Evolutionary conservation across 495 filamentous ascomycete species (phyloP).

Genomic region (Penicillium subrubescens): DNA sequence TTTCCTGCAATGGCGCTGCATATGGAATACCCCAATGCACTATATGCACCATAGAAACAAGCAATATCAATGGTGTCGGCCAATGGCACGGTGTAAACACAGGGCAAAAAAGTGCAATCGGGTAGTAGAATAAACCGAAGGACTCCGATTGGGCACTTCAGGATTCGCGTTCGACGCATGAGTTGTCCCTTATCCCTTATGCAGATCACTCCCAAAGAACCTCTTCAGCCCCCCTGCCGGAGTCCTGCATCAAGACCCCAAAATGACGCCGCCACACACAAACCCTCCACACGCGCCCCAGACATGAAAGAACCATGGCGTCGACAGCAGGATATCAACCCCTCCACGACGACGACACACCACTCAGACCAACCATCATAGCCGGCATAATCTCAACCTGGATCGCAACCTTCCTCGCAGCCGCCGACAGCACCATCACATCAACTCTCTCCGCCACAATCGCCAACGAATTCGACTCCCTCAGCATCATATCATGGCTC

Average conservation of each 20-base stretch:
- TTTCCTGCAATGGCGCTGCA: background rate
- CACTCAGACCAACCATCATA: slow-evolving; percentile 3
- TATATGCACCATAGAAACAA: background rate
- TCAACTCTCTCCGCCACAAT: slow-evolving; percentile 23
- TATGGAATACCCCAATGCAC: background rate
- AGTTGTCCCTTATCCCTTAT: slow-evolving; percentile 1
- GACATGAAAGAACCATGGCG: background rate
- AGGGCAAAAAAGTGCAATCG: background rate
- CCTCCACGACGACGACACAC: background rate
- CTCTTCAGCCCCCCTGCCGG: background rate
- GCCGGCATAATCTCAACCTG: slow-evolving; percentile 20
- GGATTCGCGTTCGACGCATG: background rate
- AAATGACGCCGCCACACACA: background rate
- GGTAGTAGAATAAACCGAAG: background rate
- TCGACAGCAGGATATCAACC: background rate
- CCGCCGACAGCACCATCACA: slow-evolving; percentile 22
- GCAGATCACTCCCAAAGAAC: background rate
- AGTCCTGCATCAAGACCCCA: too few relatives aligned
- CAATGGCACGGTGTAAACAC: background rate
- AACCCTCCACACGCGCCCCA: background rate
- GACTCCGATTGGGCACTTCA: background rate
- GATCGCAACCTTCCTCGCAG: slow-evolving; percentile 21
- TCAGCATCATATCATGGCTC: slow-evolving; percentile 22
- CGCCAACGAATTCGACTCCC: slow-evolving; percentile 15
- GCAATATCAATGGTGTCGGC: background rate